phyloP scores from a whole-genome alignment of 1,284 basidiomycete species.

The Austroboletus novae-zelandiae region DNA sequence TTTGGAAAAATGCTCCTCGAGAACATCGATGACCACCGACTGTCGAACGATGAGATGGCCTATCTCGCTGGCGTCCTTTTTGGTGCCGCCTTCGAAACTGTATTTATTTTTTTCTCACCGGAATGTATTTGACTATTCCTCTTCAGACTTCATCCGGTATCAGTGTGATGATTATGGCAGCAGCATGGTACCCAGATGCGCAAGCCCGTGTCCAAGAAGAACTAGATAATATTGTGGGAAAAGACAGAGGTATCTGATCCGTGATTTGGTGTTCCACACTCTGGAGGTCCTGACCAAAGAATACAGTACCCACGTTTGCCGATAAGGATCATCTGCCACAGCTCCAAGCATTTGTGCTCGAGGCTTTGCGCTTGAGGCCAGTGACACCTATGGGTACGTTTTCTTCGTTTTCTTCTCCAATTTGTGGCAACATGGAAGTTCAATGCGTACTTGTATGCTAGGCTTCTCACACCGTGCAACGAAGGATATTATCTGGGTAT shows the following conservation, averaged over 20 bases:
- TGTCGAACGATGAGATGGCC: constrained; percentile 13
- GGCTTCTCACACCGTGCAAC: not conserved
- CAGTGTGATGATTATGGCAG: constrained; percentile 11
- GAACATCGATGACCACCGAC: not conserved
- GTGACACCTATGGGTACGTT: not conserved
- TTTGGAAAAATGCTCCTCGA: constrained; percentile 7
- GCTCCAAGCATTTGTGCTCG: not conserved
- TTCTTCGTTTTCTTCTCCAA: not conserved
- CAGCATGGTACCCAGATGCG: constrained; percentile 7
- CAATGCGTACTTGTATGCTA: not conserved
- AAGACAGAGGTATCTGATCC: not conserved
- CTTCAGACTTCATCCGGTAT: constrained; percentile 7
- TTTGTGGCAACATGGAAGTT: not conserved
- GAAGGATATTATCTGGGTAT: not conserved
- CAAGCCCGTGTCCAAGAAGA: constrained; percentile 14
- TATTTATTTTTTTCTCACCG: not conserved
- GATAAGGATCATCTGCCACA: not conserved
- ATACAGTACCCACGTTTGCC: not conserved
- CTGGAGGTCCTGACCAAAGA: not conserved
- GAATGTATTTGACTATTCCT: not conserved
- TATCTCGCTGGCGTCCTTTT: constrained; percentile 13
- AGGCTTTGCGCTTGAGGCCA: not conserved
- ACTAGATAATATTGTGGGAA: constrained; percentile 1
- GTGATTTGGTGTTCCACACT: not conserved
- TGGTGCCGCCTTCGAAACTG: constrained; percentile 9